Conservation (phyloP, 2,329 filamentous ascomycete species). For the Amylocarpus encephaloides region DNA sequence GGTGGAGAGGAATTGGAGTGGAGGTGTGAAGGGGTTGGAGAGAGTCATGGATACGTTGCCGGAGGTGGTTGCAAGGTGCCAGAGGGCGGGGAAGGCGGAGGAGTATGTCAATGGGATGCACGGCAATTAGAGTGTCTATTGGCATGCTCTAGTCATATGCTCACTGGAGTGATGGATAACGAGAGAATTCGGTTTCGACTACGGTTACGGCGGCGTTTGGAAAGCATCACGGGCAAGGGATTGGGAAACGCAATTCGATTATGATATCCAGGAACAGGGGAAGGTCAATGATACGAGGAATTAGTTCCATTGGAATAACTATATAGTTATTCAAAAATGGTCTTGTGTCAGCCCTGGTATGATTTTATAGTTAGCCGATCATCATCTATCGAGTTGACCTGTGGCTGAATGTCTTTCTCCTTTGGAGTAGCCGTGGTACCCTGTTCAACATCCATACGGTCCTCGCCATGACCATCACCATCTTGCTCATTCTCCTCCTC, state of each 20-base stretch:
- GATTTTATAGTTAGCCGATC: too few relatives aligned
- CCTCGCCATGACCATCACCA: constrained; percentile 5
- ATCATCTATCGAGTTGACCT: too few relatives aligned
- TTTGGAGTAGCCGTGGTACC: not conserved
- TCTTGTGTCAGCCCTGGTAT: too few relatives aligned
- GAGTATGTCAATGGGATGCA: constrained; percentile 29
- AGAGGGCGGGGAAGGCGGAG: constrained; percentile 51
- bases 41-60: constrained; percentile 55
- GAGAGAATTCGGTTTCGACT: not conserved
- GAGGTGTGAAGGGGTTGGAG: constrained; percentile 45
- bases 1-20: constrained; percentile 42
- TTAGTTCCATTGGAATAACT: too few relatives aligned
- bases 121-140: constrained; percentile 1
- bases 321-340: too few relatives aligned
- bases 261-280: constrained; percentile 4
- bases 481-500: not conserved
- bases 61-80: constrained; percentile 56
- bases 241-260: not conserved
- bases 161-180: not conserved
- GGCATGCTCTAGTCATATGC: not conserved
- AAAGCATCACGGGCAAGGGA: not conserved
- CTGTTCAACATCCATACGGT: not conserved
- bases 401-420: too few relatives aligned
- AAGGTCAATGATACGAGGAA: too few relatives aligned
- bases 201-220: not conserved